Conservation (phyloP, 78 protist species). For the Cavenderia fasciculata region DNA sequence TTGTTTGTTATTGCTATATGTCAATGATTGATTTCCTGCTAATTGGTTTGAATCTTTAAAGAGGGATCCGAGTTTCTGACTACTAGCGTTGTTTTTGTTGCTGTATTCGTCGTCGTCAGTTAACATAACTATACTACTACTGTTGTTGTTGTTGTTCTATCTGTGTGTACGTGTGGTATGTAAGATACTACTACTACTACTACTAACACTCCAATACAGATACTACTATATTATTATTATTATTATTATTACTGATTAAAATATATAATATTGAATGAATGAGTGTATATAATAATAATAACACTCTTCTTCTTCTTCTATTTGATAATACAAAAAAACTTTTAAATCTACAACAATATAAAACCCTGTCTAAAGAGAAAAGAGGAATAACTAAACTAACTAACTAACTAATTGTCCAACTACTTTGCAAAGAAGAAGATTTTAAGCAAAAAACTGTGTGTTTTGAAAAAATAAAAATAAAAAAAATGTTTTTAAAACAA, state of each 20-base stretch:
- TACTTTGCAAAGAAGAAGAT: no score
- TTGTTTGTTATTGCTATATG: slow-evolving; percentile 16
- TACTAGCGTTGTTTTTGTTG: slow-evolving; percentile 59
- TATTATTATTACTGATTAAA: neutral
- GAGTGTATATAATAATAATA: neutral
- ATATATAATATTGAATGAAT: neutral
- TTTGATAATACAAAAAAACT: no score
- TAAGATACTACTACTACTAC: neutral
- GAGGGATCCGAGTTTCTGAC: slow-evolving; percentile 76
- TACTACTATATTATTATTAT: neutral
- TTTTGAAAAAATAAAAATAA: no score
- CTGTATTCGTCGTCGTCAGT: slow-evolving; percentile 70
- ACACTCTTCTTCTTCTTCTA: neutral
- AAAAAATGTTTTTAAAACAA: no score
- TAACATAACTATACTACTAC: neutral
- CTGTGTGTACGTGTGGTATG: neutral
- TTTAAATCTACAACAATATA: no score
- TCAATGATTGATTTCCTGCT: slow-evolving; percentile 70
- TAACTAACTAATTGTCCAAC: no score
- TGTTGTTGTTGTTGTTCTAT: neutral
- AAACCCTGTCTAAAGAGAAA: no score
- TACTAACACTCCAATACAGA: neutral
- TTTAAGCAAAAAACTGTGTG: no score
- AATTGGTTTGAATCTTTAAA: slow-evolving; percentile 54
- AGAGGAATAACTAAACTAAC: no score